These are phyloP conservation scores for Trichoderma guizhouense DNA, from an alignment of 2,329 filamentous ascomycete genomes.

Conservation along the genomic window DNA sequence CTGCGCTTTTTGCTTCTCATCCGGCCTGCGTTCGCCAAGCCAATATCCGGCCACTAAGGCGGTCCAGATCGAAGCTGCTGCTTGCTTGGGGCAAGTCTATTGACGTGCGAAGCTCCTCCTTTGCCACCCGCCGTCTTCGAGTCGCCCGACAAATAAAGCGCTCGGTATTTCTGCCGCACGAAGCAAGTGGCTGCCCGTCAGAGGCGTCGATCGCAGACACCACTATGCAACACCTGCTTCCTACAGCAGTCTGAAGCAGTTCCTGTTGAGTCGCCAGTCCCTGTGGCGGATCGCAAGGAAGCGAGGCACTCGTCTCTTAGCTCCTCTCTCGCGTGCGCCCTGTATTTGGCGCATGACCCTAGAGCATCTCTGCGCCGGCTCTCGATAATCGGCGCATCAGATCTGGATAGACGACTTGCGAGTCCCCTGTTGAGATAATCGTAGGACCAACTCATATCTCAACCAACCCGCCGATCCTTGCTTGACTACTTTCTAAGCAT, in stretches of 20 bases:
- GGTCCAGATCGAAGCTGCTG: neutral
- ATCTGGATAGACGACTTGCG: neutral
- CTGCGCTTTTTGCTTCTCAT: neutral
- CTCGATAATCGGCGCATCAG: neutral
- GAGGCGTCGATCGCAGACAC: neutral
- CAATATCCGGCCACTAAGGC: neutral
- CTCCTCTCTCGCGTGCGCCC: neutral
- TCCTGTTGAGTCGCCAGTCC: neutral
- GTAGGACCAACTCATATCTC: neutral
- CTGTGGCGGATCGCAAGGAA: constrained; percentile 3
- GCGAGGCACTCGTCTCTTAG: neutral
- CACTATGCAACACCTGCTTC: constrained; percentile 6
- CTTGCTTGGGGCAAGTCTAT: neutral
- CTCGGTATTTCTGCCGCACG: neutral
- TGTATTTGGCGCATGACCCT: neutral
- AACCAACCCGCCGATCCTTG: neutral
- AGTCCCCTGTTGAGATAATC: neutral
- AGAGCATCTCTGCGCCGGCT: neutral
- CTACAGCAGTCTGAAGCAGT: constrained; percentile 9
- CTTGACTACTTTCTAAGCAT: neutral
- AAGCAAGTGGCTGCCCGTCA: constrained; percentile 1
- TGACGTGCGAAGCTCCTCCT: constrained; percentile 1
- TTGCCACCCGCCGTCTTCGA: constrained; percentile 15
- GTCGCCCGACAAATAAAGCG: neutral
- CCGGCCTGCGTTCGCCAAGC: neutral